Evolutionary conservation across 352 stramenopile species (phyloP), one percentile per base, ranked within the genome.

Genomic region (Globisporangium splendens): DNA sequence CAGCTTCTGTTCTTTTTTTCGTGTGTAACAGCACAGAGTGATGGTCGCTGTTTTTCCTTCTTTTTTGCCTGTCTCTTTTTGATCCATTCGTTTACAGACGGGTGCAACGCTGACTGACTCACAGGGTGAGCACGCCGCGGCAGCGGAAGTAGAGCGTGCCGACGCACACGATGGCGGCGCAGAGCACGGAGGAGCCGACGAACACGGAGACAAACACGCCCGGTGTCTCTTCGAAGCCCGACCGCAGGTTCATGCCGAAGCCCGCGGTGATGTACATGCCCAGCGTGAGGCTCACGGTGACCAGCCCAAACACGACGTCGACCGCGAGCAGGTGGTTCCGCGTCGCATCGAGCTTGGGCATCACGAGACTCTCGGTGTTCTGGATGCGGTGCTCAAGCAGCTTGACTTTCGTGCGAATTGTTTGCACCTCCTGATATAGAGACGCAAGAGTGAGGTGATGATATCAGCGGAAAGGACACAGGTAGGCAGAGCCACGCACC

Each of bases 231-330:
- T 78, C 63, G 1, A 79, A 33, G 17, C 70, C 60, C 0, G 75
- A 82, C 12, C 61, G 52, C 13, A 89, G 58, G 52, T 89, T 89
- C 79, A 89, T 89, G 12, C 79, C 79, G 51, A 89, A 89, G 1
- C 75, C 69, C 3, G 68, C 76, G 1, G 76, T 75, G 52, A 89
- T 67, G 46, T 87, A 83, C 1, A 69, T 87, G 7, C 79, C 79
- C 24, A 89, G 60, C 1, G 76, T 78, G 22, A 84, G 66, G 24
- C 74, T 81, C 44, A 87, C 71, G 22, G 71, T 73, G n/a, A 86
- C 61, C 35, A 88, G 69, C 13, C 65, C 77, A 58, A 88, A 88
- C 21, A 86, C 65, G 28, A 88, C 38, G 50, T 88, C 77, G 42
- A 88, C 71, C 0, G 66, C 73, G 0, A 88, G 73, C 28, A 89